A percentile compares a stretch with the other conserved stretches of the same genome.
phyloP scores from a whole-genome alignment of 805 yeast species.

The Tetrapisispora arboricola region DNA sequence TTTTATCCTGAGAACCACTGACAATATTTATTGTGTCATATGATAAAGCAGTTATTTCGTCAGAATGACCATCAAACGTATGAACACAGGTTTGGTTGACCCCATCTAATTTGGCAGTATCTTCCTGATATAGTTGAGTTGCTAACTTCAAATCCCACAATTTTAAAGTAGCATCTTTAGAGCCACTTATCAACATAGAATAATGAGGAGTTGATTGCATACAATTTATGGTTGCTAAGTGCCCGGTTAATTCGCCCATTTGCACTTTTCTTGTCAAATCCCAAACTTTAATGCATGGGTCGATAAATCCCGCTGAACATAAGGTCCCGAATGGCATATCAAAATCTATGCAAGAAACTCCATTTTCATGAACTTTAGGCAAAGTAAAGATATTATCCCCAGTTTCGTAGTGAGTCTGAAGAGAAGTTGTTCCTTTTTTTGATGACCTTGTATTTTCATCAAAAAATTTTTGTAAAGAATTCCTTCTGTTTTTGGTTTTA shows the following conservation, averaged over 20 bases:
- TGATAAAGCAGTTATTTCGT: slow-evolving; percentile 52
- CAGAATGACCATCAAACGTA: slow-evolving; percentile 56
- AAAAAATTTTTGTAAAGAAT: slow-evolving; percentile 16
- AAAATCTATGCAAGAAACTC: slow-evolving; percentile 52
- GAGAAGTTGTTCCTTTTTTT: slow-evolving; percentile 48
- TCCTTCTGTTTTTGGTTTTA: slow-evolving; percentile 9
- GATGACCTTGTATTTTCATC: slow-evolving; percentile 22
- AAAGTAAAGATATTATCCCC: slow-evolving; percentile 45
- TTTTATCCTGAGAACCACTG: slow-evolving; percentile 61
- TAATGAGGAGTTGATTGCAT: slow-evolving; percentile 45
- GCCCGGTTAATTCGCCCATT: slow-evolving; percentile 39
- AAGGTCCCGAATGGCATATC: slow-evolving; percentile 67
- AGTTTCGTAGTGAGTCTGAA: slow-evolving; percentile 50
- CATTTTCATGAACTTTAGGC: slow-evolving; percentile 39
- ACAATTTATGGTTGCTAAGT: slow-evolving; percentile 46
- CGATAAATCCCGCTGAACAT: slow-evolving; percentile 63
- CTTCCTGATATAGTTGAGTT: slow-evolving; percentile 17
- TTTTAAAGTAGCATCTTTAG: slow-evolving; percentile 51
- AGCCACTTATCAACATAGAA: slow-evolving; percentile 39
- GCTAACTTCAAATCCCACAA: slow-evolving; percentile 44
- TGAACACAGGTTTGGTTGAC: slow-evolving; percentile 31
- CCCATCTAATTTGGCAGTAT: slow-evolving; percentile 6
- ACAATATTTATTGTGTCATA: slow-evolving; percentile 45
- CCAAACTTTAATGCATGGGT: slow-evolving; percentile 76
- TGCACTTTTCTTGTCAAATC: slow-evolving; percentile 49